Percentiles rank a stretch among this genome's conserved stretches.
These are phyloP conservation scores for Camellia granthamiana DNA, from an alignment of 148 eudicot species.

Conservation along the genomic window DNA sequence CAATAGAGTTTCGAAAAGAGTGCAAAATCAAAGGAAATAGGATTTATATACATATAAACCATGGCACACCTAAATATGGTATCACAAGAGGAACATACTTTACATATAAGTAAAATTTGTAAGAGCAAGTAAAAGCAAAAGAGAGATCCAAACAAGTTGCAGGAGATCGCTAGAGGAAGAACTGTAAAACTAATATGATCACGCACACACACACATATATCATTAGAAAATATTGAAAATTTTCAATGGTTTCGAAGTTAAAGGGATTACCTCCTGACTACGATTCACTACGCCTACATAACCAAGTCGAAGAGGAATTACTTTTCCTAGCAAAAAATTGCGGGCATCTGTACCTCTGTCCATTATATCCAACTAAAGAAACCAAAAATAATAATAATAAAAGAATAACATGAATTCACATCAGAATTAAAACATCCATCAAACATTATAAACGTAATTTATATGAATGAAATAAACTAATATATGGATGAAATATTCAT, in stretches of 20 bases:
- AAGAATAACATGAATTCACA: background rate
- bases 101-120: no score
- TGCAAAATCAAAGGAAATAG: background rate
- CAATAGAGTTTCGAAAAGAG: background rate
- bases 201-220: no score
- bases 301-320: slow-evolving; percentile 88
- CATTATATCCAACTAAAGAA: slow-evolving; percentile 83
- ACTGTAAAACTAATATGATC: no score
- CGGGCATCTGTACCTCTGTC: slow-evolving; percentile 96
- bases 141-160: no score
- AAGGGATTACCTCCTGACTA: slow-evolving; percentile 72
- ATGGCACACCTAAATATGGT: no score
- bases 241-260: background rate
- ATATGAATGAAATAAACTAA: background rate
- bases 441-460: background rate
- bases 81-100: no score
- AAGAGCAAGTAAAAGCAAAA: no score
- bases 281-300: slow-evolving; percentile 94
- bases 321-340: slow-evolving; percentile 89
- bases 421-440: background rate
- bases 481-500: background rate
- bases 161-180: no score
- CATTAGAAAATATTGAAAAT: background rate
- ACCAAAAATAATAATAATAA: slow-evolving; percentile 11
- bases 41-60: no score